phyloP scores from a whole-genome alignment of 2,329 filamentous ascomycete genomes.

The Monosporascus sp. region DNA sequence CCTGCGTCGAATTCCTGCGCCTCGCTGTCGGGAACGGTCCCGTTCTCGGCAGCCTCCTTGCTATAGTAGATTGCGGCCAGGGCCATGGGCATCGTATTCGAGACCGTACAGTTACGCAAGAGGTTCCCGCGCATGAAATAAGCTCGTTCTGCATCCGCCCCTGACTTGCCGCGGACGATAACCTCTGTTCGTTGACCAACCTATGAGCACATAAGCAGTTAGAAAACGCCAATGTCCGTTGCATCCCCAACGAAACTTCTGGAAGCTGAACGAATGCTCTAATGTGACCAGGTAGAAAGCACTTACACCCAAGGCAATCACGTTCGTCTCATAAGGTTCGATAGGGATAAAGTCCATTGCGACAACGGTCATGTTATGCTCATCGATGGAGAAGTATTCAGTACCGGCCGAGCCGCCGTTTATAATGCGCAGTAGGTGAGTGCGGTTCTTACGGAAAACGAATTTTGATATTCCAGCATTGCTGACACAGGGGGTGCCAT shows the following conservation, averaged over 20 bases:
- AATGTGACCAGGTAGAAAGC: too few species aligned
- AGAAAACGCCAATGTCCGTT: too few species aligned
- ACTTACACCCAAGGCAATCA: slow-evolving; percentile 8
- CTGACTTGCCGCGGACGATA: slow-evolving; percentile 2
- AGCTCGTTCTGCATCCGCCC: slow-evolving; percentile 1
- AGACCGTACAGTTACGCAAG: slow-evolving; percentile 6
- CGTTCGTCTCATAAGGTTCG: slow-evolving; percentile 39
- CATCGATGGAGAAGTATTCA: slow-evolving; percentile 35
- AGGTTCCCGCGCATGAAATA: slow-evolving; percentile 13
- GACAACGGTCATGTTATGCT: slow-evolving; percentile 41
- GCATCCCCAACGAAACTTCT: too few species aligned
- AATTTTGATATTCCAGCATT: slow-evolving; percentile 13
- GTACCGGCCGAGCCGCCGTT: too few species aligned
- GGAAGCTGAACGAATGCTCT: too few species aligned
- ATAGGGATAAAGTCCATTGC: slow-evolving; percentile 43
- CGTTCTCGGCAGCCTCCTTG: slow-evolving; percentile 9
- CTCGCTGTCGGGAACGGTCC: slow-evolving; percentile 3
- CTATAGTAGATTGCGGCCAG: slow-evolving; percentile 12
- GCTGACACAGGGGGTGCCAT: background rate
- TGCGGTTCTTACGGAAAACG: slow-evolving; percentile 27
- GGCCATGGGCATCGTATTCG: slow-evolving; percentile 1
- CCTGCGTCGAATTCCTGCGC: slow-evolving; percentile 7
- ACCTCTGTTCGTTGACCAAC: slow-evolving; percentile 13
- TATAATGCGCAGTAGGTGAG: slow-evolving; percentile 28
- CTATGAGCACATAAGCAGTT: slow-evolving; percentile 10